A percentile compares a stretch with the other conserved stretches of the same genome.
Evolutionary conservation across 169 alveolate species (phyloP).

Genomic region (Babesia gibsoni): DNA sequence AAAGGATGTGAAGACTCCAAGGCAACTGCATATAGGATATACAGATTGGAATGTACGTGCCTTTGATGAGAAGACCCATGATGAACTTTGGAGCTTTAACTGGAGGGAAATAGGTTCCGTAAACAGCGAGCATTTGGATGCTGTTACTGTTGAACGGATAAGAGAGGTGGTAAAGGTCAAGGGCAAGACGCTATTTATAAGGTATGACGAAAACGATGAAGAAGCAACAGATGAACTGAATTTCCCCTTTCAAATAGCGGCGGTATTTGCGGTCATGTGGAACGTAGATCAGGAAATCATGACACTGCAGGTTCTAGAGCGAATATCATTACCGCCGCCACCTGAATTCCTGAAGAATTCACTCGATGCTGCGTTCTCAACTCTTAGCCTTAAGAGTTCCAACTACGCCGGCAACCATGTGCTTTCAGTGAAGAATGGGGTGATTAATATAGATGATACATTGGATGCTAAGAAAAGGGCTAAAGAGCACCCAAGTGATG

Average conservation of each 20-base stretch:
- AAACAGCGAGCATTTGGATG: constrained; percentile 13
- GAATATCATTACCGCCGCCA: constrained; percentile 59
- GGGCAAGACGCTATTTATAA: constrained; percentile 1
- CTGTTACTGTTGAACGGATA: constrained; percentile 8
- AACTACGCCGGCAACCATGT: constrained; percentile 20
- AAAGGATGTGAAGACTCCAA: neutral
- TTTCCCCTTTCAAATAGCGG: constrained; percentile 57
- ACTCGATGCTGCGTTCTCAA: neutral
- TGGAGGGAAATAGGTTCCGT: constrained; percentile 65
- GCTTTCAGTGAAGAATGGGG: constrained; percentile 35
- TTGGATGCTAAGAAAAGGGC: neutral
- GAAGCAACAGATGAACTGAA: neutral
- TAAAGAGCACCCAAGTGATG: neutral
- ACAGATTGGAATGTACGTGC: constrained; percentile 66
- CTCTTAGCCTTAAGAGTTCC: constrained; percentile 31
- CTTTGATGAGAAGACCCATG: constrained; percentile 43
- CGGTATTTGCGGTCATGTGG: constrained; percentile 44
- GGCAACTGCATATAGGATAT: constrained; percentile 53
- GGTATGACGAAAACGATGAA: neutral
- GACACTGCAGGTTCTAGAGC: constrained; percentile 46
- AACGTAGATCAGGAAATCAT: constrained; percentile 19
- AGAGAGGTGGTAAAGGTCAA: constrained; percentile 12
- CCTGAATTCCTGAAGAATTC: constrained; percentile 27
- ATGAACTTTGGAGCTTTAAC: constrained; percentile 55
- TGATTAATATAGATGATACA: constrained; percentile 16